phyloP scores from a whole-genome alignment of 164 flowering plant genomes.

The Annona squamosa region DNA sequence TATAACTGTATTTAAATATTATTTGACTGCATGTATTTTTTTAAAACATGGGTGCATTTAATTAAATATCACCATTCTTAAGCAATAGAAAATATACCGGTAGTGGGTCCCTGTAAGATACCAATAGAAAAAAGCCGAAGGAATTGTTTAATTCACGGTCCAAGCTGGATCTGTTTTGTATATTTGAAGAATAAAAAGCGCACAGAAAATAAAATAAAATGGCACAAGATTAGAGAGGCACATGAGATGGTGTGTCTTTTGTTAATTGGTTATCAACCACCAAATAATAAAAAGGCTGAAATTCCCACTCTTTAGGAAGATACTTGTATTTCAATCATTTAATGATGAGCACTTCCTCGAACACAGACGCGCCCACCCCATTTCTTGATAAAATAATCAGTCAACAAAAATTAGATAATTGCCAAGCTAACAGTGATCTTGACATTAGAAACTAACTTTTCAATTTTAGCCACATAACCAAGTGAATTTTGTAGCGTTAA shows the following conservation, averaged over 20 bases:
- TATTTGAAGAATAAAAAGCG: not conserved
- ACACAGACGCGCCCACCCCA: not conserved
- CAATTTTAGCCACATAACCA: not conserved
- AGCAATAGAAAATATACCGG: no score
- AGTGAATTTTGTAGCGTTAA: not conserved
- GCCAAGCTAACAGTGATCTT: conserved; percentile 9
- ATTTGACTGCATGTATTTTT: no score
- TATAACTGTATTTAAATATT: no score
- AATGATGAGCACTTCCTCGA: conserved; percentile 1
- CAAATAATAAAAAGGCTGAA: not conserved
- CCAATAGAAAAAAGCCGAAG: not conserved
- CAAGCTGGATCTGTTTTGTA: not conserved
- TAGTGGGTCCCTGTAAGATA: no score
- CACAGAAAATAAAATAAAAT: not conserved
- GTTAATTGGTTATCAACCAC: conserved; percentile 4
- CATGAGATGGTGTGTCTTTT: not conserved
- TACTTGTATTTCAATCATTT: conserved; percentile 6
- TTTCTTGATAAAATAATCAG: not conserved
- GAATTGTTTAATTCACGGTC: not conserved
- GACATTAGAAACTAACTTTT: conserved; percentile 1
- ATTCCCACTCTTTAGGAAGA: conserved; percentile 1
- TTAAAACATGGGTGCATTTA: no score
- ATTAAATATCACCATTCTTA: no score
- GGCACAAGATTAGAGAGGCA: not conserved
- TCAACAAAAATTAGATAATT: not conserved